Evolutionary conservation across 345 rosid species (phyloP).

Genomic region (Streptanthus diversifolius): DNA sequence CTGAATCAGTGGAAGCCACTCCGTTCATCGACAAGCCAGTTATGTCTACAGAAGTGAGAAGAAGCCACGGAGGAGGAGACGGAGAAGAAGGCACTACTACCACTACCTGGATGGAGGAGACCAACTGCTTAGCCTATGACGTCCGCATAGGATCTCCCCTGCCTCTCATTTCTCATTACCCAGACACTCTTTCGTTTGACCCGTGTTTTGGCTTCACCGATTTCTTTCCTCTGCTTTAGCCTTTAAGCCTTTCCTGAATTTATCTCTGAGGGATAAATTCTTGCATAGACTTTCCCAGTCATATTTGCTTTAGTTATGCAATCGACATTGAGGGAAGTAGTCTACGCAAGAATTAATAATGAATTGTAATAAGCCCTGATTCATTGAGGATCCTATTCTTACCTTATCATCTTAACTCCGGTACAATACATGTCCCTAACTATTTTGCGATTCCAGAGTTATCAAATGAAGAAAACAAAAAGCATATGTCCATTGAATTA

Average conservation of each 20-base stretch:
- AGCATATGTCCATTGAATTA: constrained; percentile 11
- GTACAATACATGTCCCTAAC: not conserved
- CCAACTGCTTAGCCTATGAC: constrained; percentile 38
- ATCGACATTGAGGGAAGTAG: not conserved
- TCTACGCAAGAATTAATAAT: constrained; percentile 35
- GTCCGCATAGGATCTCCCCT: constrained; percentile 36
- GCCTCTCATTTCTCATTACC: constrained; percentile 25
- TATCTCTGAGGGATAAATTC: constrained; percentile 21
- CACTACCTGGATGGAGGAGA: constrained; percentile 39
- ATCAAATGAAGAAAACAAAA: not conserved
- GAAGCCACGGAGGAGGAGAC: constrained; percentile 15
- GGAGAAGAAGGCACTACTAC: constrained; percentile 16
- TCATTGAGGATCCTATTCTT: not conserved
- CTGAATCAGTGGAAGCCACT: not conserved
- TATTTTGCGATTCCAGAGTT: not conserved
- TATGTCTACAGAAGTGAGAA: constrained; percentile 3
- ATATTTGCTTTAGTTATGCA: not conserved
- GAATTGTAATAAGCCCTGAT: constrained; percentile 6
- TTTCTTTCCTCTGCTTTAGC: constrained; percentile 47
- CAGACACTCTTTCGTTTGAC: constrained; percentile 30
- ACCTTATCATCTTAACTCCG: constrained; percentile 1
- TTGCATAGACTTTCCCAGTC: constrained; percentile 25
- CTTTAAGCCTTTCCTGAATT: constrained; percentile 34
- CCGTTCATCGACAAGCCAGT: constrained; percentile 3
- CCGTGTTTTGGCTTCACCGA: constrained; percentile 47